Percentiles rank a stretch among this genome's conserved stretches.
These are phyloP conservation scores for Phyllosticta citriasiana DNA, from an alignment of 2,329 filamentous ascomycete species.

Conservation along the genomic window DNA sequence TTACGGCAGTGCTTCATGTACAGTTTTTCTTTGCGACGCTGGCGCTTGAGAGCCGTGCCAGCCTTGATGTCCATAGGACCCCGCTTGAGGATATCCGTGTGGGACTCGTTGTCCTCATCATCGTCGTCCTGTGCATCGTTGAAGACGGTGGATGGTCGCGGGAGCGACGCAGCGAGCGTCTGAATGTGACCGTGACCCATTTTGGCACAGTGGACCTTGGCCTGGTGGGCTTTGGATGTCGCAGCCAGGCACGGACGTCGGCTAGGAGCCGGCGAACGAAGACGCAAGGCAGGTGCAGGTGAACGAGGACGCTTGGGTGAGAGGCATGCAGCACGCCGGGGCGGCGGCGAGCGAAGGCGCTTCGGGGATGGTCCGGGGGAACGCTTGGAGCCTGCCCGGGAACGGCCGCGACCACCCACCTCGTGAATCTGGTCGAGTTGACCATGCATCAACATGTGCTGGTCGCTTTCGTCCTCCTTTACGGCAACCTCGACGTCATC, in stretches of 20 bases:
- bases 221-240: constrained; percentile 12
- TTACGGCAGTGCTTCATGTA: constrained; percentile 83
- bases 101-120: constrained; percentile 28
- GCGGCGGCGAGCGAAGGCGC: constrained; percentile 46
- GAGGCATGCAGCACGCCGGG: constrained; percentile 53
- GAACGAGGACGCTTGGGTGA: constrained; percentile 56
- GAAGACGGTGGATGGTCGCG: constrained; percentile 54
- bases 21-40: constrained; percentile 86
- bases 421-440: constrained; percentile 60
- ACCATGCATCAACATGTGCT: constrained; percentile 60
- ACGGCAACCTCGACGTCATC: constrained; percentile 34
- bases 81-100: constrained; percentile 55
- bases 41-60: constrained; percentile 85
- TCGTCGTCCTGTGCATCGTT: constrained; percentile 19
- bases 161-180: constrained; percentile 76
- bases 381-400: constrained; percentile 22
- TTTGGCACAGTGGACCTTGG: constrained; percentile 38
- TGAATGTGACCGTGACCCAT: constrained; percentile 55
- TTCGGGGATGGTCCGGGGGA: constrained; percentile 50
- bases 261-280: constrained; percentile 60
- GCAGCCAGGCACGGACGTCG: constrained; percentile 32
- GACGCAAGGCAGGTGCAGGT: constrained; percentile 26
- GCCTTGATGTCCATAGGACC: constrained; percentile 93
- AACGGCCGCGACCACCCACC: constrained; percentile 33
- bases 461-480: constrained; percentile 53